A percentile compares a stretch with the other conserved stretches of the same genome.
Conservation (phyloP, 2,329 filamentous ascomycete species). For the Botrytis fragariae region DNA sequence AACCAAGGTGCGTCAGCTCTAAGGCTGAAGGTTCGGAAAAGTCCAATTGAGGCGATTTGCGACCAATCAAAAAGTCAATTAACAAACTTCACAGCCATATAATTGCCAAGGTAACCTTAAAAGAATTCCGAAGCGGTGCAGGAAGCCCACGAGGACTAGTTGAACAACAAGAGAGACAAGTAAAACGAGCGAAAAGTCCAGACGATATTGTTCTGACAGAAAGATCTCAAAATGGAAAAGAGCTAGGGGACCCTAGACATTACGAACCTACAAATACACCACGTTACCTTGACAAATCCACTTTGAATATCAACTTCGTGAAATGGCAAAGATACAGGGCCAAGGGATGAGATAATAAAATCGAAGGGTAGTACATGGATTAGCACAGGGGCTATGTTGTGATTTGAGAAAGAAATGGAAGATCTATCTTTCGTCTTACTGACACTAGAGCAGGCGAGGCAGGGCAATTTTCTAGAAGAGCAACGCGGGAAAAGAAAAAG, state of each 20-base stretch:
- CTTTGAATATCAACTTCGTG: constrained; percentile 10
- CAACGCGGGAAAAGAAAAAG: neutral
- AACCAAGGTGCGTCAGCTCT: constrained; percentile 9
- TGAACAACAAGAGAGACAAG: constrained; percentile 23
- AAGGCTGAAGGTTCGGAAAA: constrained; percentile 15
- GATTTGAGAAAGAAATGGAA: neutral
- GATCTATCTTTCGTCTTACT: neutral
- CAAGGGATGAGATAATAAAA: constrained; percentile 3
- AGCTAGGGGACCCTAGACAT: constrained; percentile 32
- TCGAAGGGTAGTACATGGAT: neutral
- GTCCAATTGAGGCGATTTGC: neutral
- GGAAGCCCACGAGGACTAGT: constrained; percentile 21
- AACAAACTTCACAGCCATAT: constrained; percentile 7
- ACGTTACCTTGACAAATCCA: constrained; percentile 17
- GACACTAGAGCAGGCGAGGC: neutral
- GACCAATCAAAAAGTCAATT: constrained; percentile 14
- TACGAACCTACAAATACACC: constrained; percentile 4
- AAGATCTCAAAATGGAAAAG: constrained; percentile 30
- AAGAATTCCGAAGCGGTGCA: constrained; percentile 26
- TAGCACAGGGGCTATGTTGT: neutral
- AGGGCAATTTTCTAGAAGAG: neutral
- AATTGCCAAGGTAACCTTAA: constrained; percentile 18
- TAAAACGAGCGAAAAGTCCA: constrained; percentile 17
- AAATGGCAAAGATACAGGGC: constrained; percentile 11
- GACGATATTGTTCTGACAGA: constrained; percentile 11